Base-by-base conservation (phyloP, 176 grass and related monocot species). In the Rhynchospora pubera region DNA sequence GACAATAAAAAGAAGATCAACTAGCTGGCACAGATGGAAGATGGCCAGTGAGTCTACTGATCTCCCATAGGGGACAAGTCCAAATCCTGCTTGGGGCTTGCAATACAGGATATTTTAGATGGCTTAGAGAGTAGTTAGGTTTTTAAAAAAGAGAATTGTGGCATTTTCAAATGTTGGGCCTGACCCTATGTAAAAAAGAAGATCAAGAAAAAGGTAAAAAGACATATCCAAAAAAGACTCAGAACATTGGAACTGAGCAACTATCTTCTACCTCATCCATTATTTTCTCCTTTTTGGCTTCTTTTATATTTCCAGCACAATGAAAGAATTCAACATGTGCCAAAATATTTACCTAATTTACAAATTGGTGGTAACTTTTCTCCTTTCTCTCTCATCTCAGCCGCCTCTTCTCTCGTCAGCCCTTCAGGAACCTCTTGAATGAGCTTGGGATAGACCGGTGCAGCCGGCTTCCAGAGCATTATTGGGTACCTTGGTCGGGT, bases 401-500 rank as follows among this genome's bases (percentile, higher is more conserved):
- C 82, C 7, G 90, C 95, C 82, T 91, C 96, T 93, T 83, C 84
- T 85, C 90, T 93, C 51, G 92, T 91, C 84, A 98, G 87, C 32
- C 96, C 96, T 83, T 93, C 92, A 55, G 96, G 96, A 48, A 79
- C 84, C 85, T 91, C 79, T 82, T 94, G 89, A 87, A 98, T 98
- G 59, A 98, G 89, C 79, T 93, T 94, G 45, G 96, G 96, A 73
- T 93, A 98, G 51, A 90, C 90, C 69, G 92, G 96, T 79, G 90
- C 68, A 7, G 96, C 92, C 77, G 96, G 96, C 65, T 98, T 98
- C 96, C 96, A 98, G 15, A 94, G 89, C 96, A 98, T 98, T 85
- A 94, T 80, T 12, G 96, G 96, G 83, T 93, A 98, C 26, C 89
- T 89, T 44, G 96, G 96, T 56, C 96, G 85, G 15, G 73, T 90